Base-by-base conservation (phyloP, 225 moss, liverwort and hornwort species). In the Lunularia cruciata region DNA sequence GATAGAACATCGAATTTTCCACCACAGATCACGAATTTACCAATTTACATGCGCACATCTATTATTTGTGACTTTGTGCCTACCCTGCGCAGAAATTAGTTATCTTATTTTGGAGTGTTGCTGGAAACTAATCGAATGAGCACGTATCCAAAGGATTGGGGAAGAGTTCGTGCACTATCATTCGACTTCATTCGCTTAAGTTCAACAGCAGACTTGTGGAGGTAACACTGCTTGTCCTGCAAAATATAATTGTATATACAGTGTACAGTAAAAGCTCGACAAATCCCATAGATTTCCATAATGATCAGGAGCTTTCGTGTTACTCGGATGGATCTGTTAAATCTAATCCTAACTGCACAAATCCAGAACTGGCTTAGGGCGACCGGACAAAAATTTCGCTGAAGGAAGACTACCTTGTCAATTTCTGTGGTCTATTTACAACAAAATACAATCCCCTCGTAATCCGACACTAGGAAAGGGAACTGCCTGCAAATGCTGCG, bases 251-350 rank as follows among this genome's bases (percentile, higher is more conserved):
- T 40, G 61, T 40, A 28, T 64, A 64, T 64, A 64, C 20, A 49
- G n/a, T 64, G 46, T 64, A 64, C 63, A 64, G 46, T 46, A 45
- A 64, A 12, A 45, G 46, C 63, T 64, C 63, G 63, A 64, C 18
- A 45, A 64, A 23, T 61, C 37, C 39, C 18, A 23, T 39, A 38
- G 39, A 19, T 15, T 19, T 40, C n/a, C n/a, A n/a, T 37, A 3
- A 3, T 40, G 25, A 47, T 31, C 36, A 46, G 30, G 15, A 31
- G 45, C 46, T 46, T 8, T 64, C 43, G 45, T 64, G 45, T 64
- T 64, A 46, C 63, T 31, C 46, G 51, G 53, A 67, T 64, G 51
- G 53, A 67, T 67, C 37, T 67, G 67, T 65, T 47, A 46, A 27
- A 30, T 47, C 32, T 47, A 31, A 22, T 65, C 47, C 65, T 65